Evolutionary conservation across 768 basidiomycete species (phyloP).

Genomic region (Termitomyces sp.): DNA sequence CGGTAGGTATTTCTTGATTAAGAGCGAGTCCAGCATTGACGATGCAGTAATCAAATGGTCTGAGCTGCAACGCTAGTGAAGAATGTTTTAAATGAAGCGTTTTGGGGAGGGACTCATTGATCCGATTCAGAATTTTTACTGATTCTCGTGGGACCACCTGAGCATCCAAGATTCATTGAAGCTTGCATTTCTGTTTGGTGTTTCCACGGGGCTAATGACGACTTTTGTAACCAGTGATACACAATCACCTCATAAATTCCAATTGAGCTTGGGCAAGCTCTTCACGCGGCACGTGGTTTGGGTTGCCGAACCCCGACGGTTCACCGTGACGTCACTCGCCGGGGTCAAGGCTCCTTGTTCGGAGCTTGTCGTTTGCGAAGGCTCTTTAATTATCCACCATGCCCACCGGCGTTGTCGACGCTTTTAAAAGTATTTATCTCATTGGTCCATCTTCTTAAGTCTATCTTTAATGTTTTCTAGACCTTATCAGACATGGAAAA

Average conservation of each 20-base stretch:
- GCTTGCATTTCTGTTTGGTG: background rate
- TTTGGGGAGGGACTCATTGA: background rate
- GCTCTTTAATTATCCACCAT: slow-evolving; percentile 24
- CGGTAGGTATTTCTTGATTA: too few species aligned
- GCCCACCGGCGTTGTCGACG: slow-evolving; percentile 73
- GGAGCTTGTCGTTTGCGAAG: slow-evolving; percentile 2
- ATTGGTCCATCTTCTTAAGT: background rate
- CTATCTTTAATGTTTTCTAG: slow-evolving; percentile 29
- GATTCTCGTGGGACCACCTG: background rate
- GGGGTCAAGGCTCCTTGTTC: slow-evolving; percentile 7
- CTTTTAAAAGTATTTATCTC: slow-evolving; percentile 71
- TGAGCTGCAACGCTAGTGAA: background rate
- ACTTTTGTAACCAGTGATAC: background rate
- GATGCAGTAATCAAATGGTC: too few species aligned
- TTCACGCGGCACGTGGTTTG: background rate
- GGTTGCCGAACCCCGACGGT: background rate
- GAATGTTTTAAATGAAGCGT: background rate
- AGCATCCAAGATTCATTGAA: background rate
- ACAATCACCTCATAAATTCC: background rate
- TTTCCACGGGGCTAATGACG: background rate
- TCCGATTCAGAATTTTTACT: background rate
- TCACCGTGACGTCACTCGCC: slow-evolving; percentile 12
- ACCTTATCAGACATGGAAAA: slow-evolving; percentile 81
- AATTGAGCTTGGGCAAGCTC: background rate
- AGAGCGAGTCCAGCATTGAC: too few species aligned